These are phyloP conservation scores for Lantana camara DNA, from an alignment of 257 asterid species.

Conservation along the genomic window DNA sequence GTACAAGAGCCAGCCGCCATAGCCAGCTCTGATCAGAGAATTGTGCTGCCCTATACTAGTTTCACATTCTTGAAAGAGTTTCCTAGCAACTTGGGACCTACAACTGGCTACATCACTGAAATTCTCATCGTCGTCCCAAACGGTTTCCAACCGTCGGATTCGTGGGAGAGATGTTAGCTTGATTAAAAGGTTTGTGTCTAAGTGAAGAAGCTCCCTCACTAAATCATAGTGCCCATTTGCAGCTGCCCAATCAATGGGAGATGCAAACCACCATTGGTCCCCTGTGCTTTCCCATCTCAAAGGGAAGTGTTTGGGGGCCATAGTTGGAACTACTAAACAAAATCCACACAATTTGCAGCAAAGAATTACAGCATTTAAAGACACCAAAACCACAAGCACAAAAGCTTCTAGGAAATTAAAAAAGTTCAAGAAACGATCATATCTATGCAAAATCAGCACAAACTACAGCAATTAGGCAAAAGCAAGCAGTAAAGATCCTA, in stretches of 20 bases:
- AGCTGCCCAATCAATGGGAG: constrained; percentile 96
- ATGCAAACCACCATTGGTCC: constrained; percentile 97
- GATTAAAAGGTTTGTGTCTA: constrained; percentile 81
- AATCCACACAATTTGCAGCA: neutral
- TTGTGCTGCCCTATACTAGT: constrained; percentile 46
- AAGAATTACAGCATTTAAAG: no score
- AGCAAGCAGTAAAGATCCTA: neutral
- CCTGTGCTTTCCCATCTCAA: constrained; percentile 90
- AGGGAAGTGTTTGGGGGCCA: constrained; percentile 63
- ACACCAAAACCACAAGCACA: no score
- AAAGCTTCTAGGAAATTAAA: no score
- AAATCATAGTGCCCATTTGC: constrained; percentile 93
- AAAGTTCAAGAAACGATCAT: no score
- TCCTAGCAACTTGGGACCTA: constrained; percentile 66
- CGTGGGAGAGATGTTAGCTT: constrained; percentile 83
- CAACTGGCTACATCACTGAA: constrained; percentile 61
- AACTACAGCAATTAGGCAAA: neutral
- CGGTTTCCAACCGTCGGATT: constrained; percentile 79
- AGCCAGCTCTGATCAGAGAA: constrained; percentile 81
- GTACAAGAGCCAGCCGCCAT: constrained; percentile 97
- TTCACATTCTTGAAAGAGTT: constrained; percentile 66
- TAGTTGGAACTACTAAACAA: constrained; percentile 13
- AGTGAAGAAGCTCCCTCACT: constrained; percentile 73
- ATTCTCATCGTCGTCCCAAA: constrained; percentile 81
- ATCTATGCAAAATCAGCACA: neutral